These are phyloP conservation scores for Sporothrix pseudoabietina DNA, from an alignment of 2,329 filamentous ascomycete species.

Conservation along the genomic window DNA sequence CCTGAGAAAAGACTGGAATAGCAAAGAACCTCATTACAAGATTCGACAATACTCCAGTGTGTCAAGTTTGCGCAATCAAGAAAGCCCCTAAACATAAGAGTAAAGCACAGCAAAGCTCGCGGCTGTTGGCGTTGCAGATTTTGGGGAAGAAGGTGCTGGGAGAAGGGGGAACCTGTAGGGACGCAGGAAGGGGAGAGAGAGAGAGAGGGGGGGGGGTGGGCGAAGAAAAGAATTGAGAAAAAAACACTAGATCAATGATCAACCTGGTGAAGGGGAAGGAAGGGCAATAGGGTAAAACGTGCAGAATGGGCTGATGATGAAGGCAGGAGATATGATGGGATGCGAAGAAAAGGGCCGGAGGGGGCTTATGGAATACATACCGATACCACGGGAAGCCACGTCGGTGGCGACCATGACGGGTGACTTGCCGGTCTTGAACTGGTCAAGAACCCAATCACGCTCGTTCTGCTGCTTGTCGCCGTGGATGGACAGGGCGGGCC, in stretches of 20 bases:
- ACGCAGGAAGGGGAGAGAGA: slow-evolving; percentile 29
- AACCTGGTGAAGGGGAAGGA: slow-evolving; percentile 36
- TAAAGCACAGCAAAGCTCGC: slow-evolving; percentile 73
- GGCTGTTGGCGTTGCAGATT: slow-evolving; percentile 42
- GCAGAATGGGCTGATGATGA: slow-evolving; percentile 45
- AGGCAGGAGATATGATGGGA: slow-evolving; percentile 31
- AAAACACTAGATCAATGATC: background rate
- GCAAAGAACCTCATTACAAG: slow-evolving; percentile 15
- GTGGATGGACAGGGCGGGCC: slow-evolving; percentile 97
- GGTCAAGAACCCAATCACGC: slow-evolving; percentile 98
- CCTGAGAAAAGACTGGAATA: slow-evolving; percentile 73
- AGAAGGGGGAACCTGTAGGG: slow-evolving; percentile 35
- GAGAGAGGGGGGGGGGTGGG: background rate
- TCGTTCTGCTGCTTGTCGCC: slow-evolving; percentile 99
- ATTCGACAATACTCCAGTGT: slow-evolving; percentile 83
- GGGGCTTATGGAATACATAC: slow-evolving; percentile 73
- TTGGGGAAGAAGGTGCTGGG: slow-evolving; percentile 38
- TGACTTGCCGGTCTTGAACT: slow-evolving; percentile 99
- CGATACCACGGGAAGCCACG: slow-evolving; percentile 99
- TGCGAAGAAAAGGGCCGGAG: background rate
- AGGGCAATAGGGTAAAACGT: slow-evolving; percentile 37
- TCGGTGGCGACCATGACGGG: slow-evolving; percentile 99
- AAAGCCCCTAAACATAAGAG: slow-evolving; percentile 88
- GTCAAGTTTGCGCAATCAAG: slow-evolving; percentile 80
- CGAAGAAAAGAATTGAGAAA: no score